Percentiles rank a stretch among this genome's conserved stretches.
Evolutionary conservation across 1,139 yeast species (phyloP).

Genomic region (Scheffersomyces lignicola): DNA sequence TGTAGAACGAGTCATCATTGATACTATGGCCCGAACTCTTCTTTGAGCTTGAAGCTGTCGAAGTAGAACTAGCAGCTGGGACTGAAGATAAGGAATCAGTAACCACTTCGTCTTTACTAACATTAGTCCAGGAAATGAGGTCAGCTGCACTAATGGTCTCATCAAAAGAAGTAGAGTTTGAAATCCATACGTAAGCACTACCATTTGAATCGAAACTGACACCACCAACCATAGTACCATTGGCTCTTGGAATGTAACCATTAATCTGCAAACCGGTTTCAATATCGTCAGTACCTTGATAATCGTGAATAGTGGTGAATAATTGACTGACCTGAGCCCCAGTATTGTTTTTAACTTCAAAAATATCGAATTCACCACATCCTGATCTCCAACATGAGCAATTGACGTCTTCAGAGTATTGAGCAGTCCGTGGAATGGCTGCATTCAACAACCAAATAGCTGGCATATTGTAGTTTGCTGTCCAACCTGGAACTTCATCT

Average conservation of each 20-base stretch:
- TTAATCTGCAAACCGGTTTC: conserved; percentile 57
- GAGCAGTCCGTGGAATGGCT: conserved; percentile 89
- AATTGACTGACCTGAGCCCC: conserved; percentile 45
- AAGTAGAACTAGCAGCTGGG: conserved; percentile 19
- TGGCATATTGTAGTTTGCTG: conserved; percentile 80
- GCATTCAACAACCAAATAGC: conserved; percentile 96
- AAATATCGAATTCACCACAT: conserved; percentile 94
- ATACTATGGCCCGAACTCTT: conserved; percentile 25
- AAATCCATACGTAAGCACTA: conserved; percentile 57
- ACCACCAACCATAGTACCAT: conserved; percentile 62
- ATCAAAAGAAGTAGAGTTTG: conserved; percentile 56
- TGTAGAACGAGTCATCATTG: conserved; percentile 16
- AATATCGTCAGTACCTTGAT: conserved; percentile 65
- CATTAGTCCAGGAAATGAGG: conserved; percentile 37
- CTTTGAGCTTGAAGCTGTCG: conserved; percentile 18
- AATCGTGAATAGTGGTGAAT: conserved; percentile 69
- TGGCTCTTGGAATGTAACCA: conserved; percentile 57
- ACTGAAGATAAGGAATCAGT: conserved; percentile 25
- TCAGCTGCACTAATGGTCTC: conserved; percentile 31
- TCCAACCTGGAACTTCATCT: conserved; percentile 26
- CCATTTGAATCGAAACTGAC: conserved; percentile 66
- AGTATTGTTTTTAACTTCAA: conserved; percentile 60
- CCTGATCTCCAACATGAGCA: conserved; percentile 97
- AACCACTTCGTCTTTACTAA: conserved; percentile 15
- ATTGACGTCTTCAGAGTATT: conserved; percentile 64